Conservation (phyloP, 495 filamentous ascomycete species). For the Daldinia caldariorum region DNA sequence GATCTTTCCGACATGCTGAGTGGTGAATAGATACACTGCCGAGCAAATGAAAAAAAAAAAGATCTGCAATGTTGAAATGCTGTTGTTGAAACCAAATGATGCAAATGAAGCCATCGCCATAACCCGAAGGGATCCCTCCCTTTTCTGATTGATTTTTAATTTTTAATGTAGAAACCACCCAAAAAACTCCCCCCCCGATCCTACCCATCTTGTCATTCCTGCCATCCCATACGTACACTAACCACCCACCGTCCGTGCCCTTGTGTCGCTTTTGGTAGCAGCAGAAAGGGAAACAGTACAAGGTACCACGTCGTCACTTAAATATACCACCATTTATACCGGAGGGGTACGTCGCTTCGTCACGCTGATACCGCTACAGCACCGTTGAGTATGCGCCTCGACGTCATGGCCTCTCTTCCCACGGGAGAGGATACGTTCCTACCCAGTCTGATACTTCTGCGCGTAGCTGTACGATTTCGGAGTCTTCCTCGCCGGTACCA, state of each 20-base stretch:
- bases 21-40: conserved; percentile 4
- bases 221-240: conserved; percentile 18
- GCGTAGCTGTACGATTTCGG: conserved; percentile 86
- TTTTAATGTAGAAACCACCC: conserved; percentile 33
- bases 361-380: conserved; percentile 9
- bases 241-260: conserved; percentile 16
- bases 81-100: conserved; percentile 43
- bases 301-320: conserved; percentile 14
- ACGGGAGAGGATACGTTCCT: conserved; percentile 88
- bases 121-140: conserved; percentile 13
- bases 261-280: conserved; percentile 11
- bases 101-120: conserved; percentile 42
- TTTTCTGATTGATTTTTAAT: conserved; percentile 10
- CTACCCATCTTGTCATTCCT: conserved; percentile 29
- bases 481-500: conserved; percentile 80
- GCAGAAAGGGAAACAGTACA: background rate
- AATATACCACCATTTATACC: conserved; percentile 1
- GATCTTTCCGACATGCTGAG: conserved; percentile 8
- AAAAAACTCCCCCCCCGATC: conserved; percentile 36
- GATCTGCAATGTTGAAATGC: conserved; percentile 40
- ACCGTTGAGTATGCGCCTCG: conserved; percentile 27
- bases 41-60: conserved; percentile 1
- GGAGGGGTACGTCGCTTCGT: conserved; percentile 2
- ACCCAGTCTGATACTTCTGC: conserved; percentile 97
- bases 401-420: conserved; percentile 62